These are phyloP conservation scores for Cutaneotrichosporon cyanovorans DNA, from an alignment of 1,284 basidiomycete genomes.

Conservation along the genomic window DNA sequence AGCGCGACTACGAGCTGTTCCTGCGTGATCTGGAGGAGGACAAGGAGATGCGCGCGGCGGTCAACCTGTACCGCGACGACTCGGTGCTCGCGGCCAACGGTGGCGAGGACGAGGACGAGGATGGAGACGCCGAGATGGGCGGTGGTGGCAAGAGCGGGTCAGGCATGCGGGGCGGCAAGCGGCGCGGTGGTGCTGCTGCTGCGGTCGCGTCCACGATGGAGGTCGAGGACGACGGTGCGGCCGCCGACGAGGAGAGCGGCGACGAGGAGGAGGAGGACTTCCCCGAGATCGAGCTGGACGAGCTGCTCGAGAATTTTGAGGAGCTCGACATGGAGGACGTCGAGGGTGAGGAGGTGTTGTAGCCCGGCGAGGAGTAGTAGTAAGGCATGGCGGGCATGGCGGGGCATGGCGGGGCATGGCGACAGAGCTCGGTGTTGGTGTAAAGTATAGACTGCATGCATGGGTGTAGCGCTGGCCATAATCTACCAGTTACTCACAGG, in stretches of 20 bases:
- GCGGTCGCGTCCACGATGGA: conserved; percentile 60
- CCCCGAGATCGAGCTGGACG: conserved; percentile 78
- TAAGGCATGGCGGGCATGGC: too few relatives aligned
- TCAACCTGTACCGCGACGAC: conserved; percentile 77
- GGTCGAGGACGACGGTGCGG: conserved; percentile 45
- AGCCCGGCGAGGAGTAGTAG: too few relatives aligned
- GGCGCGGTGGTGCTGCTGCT: conserved; percentile 35
- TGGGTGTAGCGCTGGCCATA: too few relatives aligned
- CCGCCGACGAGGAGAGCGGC: conserved; percentile 50
- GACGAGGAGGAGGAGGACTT: conserved; percentile 81
- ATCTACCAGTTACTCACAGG: too few relatives aligned
- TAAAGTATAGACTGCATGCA: too few relatives aligned
- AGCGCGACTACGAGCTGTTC: conserved; percentile 95
- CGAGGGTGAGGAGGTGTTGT: conserved; percentile 4
- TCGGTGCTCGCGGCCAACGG: conserved; percentile 20
- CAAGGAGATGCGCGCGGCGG: conserved; percentile 76
- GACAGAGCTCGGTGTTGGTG: too few relatives aligned
- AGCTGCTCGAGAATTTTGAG: conserved; percentile 87
- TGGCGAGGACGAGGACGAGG: conserved; percentile 45
- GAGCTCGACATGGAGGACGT: conserved; percentile 45
- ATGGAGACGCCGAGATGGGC: conserved; percentile 43
- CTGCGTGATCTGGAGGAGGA: conserved; percentile 94
- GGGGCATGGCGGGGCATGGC: too few relatives aligned
- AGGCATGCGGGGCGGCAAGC: conserved; percentile 51
- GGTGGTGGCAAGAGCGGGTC: conserved; percentile 47